Evolutionary conservation across 768 basidiomycete genomes (phyloP), one percentile per base, ranked within the genome.

Genomic region (Porpolomopsis calyptriformis): DNA sequence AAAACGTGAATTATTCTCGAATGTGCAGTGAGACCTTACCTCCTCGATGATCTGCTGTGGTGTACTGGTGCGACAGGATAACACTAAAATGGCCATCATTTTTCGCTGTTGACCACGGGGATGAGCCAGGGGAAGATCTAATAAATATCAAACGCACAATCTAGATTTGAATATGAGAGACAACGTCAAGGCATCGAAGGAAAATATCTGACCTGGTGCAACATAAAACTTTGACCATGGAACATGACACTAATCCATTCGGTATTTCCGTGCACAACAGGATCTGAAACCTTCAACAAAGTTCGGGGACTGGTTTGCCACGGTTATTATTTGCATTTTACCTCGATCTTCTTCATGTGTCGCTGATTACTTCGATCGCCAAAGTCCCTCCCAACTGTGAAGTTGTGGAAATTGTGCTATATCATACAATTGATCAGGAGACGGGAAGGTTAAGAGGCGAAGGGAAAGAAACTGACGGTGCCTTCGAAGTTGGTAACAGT

Each of bases 191-290:
- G 10, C 33, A 19, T 6, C 18, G 4, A 29, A n/a, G 16, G 9
- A 23, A 47, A 53, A 49, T 31, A n/a, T 65, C 72, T 44, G 55
- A 92, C 92, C 72, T 99, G 96, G 62, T 99, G 94, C 45, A 99
- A 66, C 96, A 99, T 98, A 63, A 99, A 99, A 55, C 89, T 92
- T 63, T 99, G 96, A 0, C 94, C 96, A 59, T 98, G 91, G 60
- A 96, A 85, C 49, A 85, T 69, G 16, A 98, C 81, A 37, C 85
- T 85, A 36, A 98, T 78, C 93, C 94, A 98, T 58, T 99, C 94
- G 1, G 86, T 93, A 31, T 81, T 82, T 18, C 87, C 90, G 50
- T 90, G 83, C 2, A 94, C 85, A 3, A 74, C 78, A n/a, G 94
- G 93, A 41, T 94, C 87, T 4, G 74, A 67, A 36, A 93, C 68